phyloP scores from a whole-genome alignment of 1,139 yeast species.

The Sugiyamaella japonica region DNA sequence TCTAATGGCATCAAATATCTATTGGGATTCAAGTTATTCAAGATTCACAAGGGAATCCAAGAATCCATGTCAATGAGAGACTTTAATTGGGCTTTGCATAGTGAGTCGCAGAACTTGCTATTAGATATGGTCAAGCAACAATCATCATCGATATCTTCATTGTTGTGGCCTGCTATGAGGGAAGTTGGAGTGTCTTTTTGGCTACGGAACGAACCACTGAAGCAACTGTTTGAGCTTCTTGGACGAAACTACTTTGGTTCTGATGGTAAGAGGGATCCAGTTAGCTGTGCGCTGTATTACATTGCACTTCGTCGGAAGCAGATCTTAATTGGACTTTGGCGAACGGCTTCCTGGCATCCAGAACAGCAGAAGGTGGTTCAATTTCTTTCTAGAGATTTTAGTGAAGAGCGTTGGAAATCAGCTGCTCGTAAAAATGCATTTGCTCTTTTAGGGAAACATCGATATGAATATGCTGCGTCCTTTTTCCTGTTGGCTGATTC shows the following conservation, averaged over 20 bases:
- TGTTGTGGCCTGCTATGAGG: conserved; percentile 61
- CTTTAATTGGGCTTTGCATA: conserved; percentile 82
- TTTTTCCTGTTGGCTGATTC: conserved; percentile 83
- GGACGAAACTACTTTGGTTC: conserved; percentile 54
- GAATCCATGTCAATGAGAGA: conserved; percentile 71
- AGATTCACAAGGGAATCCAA: conserved; percentile 52
- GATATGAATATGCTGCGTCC: conserved; percentile 84
- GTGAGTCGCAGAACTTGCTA: conserved; percentile 71
- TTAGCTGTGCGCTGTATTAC: conserved; percentile 69
- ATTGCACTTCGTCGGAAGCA: conserved; percentile 77
- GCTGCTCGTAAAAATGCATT: conserved; percentile 94
- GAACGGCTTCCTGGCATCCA: conserved; percentile 67
- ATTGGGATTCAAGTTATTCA: conserved; percentile 70
- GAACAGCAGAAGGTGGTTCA: conserved; percentile 82
- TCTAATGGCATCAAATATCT: conserved; percentile 70
- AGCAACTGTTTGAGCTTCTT: conserved; percentile 58
- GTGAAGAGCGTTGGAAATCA: conserved; percentile 70
- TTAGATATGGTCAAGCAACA: conserved; percentile 53
- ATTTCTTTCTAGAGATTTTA: conserved; percentile 75
- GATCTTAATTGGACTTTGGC: conserved; percentile 79
- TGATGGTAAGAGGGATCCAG: conserved; percentile 62
- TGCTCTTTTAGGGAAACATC: conserved; percentile 83
- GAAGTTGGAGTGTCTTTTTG: conserved; percentile 72
- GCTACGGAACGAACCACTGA: conserved; percentile 57
- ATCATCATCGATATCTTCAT: conserved; percentile 38